phyloP scores from a whole-genome alignment of 2,329 filamentous ascomycete genomes.

The Sporothrix brunneoviolacea region DNA sequence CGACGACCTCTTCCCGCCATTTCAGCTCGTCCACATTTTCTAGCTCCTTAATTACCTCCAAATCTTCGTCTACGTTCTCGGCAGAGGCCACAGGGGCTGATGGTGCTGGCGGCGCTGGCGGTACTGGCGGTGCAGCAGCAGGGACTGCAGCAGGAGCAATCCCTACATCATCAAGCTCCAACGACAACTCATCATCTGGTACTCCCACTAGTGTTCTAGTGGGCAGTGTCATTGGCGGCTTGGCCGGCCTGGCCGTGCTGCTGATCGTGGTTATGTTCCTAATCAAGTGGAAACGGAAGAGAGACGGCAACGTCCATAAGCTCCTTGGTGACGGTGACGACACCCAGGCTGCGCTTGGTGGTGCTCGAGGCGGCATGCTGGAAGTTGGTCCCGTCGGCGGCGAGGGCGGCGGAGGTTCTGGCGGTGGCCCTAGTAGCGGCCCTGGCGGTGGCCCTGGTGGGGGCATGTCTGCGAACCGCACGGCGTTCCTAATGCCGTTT shows the following conservation, averaged over 20 bases:
- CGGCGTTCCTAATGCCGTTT: constrained; percentile 40
- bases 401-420: constrained; percentile 21
- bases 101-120: not conserved
- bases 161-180: constrained; percentile 18
- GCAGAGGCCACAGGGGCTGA: not conserved
- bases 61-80: constrained; percentile 12
- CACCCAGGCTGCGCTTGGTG: not conserved
- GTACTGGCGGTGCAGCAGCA: constrained; percentile 17
- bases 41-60: constrained; percentile 9
- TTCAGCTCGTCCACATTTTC: constrained; percentile 14
- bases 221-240: constrained; percentile 49
- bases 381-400: constrained; percentile 19
- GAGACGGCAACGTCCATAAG: constrained; percentile 29
- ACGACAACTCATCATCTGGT: constrained; percentile 17
- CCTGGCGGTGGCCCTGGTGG: constrained; percentile 1
- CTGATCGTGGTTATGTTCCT: constrained; percentile 46
- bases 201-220: constrained; percentile 36
- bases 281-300: constrained; percentile 47
- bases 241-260: constrained; percentile 53
- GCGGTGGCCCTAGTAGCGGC: constrained; percentile 10
- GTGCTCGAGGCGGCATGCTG: constrained; percentile 4
- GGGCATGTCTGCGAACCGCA: constrained; percentile 41
- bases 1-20: constrained; percentile 12
- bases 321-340: constrained; percentile 35
- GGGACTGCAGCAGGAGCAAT: constrained; percentile 23